These are phyloP conservation scores for Ophiognomonia clavigignenti-juglandacearum DNA, from an alignment of 2,329 filamentous ascomycete genomes.

Conservation along the genomic window DNA sequence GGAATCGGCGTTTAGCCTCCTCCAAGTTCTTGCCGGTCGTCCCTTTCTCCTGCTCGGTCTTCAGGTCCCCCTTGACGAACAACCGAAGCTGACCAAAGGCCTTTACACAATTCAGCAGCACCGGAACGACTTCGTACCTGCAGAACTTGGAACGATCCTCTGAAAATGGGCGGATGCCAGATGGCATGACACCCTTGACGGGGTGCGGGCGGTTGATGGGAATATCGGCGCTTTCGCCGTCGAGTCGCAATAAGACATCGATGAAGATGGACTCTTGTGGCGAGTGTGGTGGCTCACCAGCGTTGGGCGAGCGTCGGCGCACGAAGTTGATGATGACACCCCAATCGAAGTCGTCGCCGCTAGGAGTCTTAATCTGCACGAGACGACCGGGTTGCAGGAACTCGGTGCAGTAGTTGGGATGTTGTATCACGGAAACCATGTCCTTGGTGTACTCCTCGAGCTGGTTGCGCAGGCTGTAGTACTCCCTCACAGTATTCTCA, in stretches of 20 bases:
- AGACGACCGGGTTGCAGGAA: conserved; percentile 87
- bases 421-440: conserved; percentile 86
- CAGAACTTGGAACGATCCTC: conserved; percentile 52
- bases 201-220: conserved; percentile 42
- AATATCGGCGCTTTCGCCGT: conserved; percentile 45
- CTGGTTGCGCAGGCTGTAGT: conserved; percentile 84
- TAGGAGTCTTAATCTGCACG: conserved; percentile 74
- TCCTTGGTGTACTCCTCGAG: conserved; percentile 80
- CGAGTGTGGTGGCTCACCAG: conserved; percentile 60
- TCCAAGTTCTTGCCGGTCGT: conserved; percentile 66
- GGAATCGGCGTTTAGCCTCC: conserved; percentile 83
- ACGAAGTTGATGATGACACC: conserved; percentile 77
- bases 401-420: conserved; percentile 78
- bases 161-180: conserved; percentile 50
- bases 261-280: conserved; percentile 77
- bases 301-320: conserved; percentile 60
- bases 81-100: conserved; percentile 79
- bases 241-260: conserved; percentile 69
- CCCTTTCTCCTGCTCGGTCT: conserved; percentile 58
- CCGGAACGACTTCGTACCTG: conserved; percentile 78
- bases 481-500: conserved; percentile 85
- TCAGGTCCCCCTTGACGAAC: conserved; percentile 74
- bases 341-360: conserved; percentile 85
- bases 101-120: conserved; percentile 80
- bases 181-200: conserved; percentile 60